Evolutionary conservation across 768 basidiomycete genomes (phyloP).

Genomic region (Lactarius vividus): DNA sequence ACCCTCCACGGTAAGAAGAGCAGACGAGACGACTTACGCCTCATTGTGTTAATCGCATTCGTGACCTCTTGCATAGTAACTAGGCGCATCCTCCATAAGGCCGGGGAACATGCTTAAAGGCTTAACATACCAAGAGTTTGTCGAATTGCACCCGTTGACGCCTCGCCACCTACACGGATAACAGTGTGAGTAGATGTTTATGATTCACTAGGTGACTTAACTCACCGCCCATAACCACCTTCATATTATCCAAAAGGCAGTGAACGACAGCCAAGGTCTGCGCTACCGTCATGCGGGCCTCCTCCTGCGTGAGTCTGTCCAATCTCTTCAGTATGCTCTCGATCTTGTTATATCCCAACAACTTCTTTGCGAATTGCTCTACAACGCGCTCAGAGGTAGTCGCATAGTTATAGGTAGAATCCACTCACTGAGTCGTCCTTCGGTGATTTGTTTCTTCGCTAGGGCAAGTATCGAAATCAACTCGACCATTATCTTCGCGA

Average conservation of each 20-base stretch:
- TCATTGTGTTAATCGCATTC: constrained; percentile 3
- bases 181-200: not conserved
- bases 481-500: constrained; percentile 10
- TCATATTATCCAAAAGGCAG: constrained; percentile 11
- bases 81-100: not conserved
- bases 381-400: not conserved
- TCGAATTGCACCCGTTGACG: not conserved
- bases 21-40: not conserved
- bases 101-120: too few species aligned
- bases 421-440: constrained; percentile 8
- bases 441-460: constrained; percentile 6
- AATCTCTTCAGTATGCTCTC: not conserved
- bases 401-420: not conserved
- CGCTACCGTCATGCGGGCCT: constrained; percentile 4
- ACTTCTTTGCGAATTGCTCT: constrained; percentile 11
- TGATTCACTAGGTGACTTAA: too few species aligned
- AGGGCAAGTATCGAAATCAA: constrained; percentile 8
- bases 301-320: constrained; percentile 17
- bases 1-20: not conserved
- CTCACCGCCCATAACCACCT: constrained; percentile 12
- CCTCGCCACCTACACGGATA: not conserved
- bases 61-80: not conserved
- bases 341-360: not conserved
- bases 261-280: constrained; percentile 4
- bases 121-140: not conserved